phyloP scores from a whole-genome alignment of 371 early-diverging fungal species.

The Gilbertella persicaria region DNA sequence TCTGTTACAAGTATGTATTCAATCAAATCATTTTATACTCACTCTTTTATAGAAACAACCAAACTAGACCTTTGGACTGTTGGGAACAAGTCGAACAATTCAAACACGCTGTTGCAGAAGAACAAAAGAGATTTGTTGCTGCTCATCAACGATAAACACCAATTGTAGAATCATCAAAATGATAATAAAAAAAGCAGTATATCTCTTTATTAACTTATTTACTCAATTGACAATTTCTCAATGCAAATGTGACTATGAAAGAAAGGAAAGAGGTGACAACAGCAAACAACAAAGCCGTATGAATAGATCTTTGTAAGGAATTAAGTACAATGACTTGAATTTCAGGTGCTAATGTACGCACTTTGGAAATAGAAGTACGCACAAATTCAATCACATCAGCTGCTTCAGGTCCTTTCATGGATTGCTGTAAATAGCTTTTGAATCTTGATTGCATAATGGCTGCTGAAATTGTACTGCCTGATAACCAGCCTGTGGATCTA shows the following conservation, averaged over 20 bases:
- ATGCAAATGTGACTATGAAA: constrained; percentile 15
- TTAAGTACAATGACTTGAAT: constrained; percentile 25
- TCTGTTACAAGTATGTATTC: constrained; percentile 46
- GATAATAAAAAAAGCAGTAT: too few relatives aligned
- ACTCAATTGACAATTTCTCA: constrained; percentile 28
- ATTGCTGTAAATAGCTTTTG: constrained; percentile 23
- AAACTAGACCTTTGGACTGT: constrained; percentile 62
- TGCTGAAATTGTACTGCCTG: constrained; percentile 39
- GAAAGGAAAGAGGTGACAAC: constrained; percentile 23
- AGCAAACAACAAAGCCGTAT: constrained; percentile 24
- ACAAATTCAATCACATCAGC: constrained; percentile 38
- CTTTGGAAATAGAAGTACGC: constrained; percentile 37
- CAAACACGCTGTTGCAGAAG: constrained; percentile 55
- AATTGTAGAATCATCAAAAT: too few relatives aligned
- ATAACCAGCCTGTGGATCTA: constrained; percentile 47
- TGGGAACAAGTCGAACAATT: constrained; percentile 70
- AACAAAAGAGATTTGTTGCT: constrained; percentile 57
- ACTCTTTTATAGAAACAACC: constrained; percentile 39
- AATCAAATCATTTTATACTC: neutral
- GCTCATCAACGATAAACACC: constrained; percentile 39
- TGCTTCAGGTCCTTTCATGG: constrained; percentile 40
- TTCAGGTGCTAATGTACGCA: constrained; percentile 29
- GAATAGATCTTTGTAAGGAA: constrained; percentile 20
- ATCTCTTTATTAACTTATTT: neutral
- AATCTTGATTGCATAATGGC: constrained; percentile 48